Base-by-base conservation (phyloP, 768 basidiomycete genomes). In the Lepiota brunneoincarnata region DNA sequence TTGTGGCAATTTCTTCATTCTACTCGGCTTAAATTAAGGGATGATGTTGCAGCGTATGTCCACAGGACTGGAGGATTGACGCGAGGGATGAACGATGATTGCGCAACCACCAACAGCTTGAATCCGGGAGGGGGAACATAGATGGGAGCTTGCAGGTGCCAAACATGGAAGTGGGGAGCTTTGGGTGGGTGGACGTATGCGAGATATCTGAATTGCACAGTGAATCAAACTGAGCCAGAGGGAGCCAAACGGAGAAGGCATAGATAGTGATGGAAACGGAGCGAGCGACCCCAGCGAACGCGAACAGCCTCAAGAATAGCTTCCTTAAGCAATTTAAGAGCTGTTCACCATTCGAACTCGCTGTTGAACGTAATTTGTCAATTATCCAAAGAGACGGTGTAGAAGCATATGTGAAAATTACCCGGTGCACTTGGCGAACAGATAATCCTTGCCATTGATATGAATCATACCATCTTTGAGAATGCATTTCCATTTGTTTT, bases 401-500 rank as follows among this genome's bases (percentile, higher is more conserved):
- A 28, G 49, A 36, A 50, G 51, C 9, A 11, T 26, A 34, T 10
- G 20, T 37, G 18, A 40, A 34, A 72, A 86, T 67, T 65, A 98
- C 96, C 96, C 96, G 5, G 86, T 93, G 72, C 96, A 98, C 70
- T 97, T 96, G 49, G 91, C 83, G 66, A 99, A 99, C 14, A 99
- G 80, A 72, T 98, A 99, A 64, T 99, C 97, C 64, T 91, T 93
- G 26, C 96, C 96, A 59, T 97, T 97, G 61, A 97, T 83, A 61
- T 93, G 91, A 58, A 98, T 91, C 87, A 98, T 93, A 2, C 97
- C 97, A 60, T 98, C 97, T 72, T 97, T 97, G 48, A 99, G 79
- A 20, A 92, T 86, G 56, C 94, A 95, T 77, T 98, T 99, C 97
- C 97, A 99, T 75, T 98, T 99, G 75, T 97, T 98, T 75, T 98